Base-by-base conservation (phyloP, 2,329 filamentous ascomycete genomes). In the Calycina marina region DNA sequence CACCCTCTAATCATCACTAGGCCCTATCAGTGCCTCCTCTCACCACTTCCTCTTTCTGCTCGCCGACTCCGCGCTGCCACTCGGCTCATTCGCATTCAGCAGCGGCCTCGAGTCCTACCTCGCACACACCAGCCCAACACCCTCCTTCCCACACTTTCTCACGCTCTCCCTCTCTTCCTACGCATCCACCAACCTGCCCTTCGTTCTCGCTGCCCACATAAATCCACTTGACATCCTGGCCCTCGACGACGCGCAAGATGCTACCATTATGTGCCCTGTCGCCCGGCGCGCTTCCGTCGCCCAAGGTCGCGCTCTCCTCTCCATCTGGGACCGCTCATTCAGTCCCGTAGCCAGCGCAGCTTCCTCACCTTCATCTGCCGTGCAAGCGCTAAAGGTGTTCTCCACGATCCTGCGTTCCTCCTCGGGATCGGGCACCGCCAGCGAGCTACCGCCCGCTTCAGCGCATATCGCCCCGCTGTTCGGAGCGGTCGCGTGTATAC, bases 51-150 rank as follows among this genome's bases (percentile, higher is more conserved):
- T 85, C 22, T 69, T 88, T 18, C 65, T 90, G 3, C 72, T 88
- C 30, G 72, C 82, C 29, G 82, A 90, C 60, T 86, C 82, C 1
- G 79, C 80, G 10, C 69, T 90, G 2, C 82, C 82, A 1, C 65
- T 90, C 0, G 82, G 82, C 36, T 83, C 81, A n/a, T 90, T 90
- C 57, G 82, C 82, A 47, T 90, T 88, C 60, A 82, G 75, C 60
- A 79, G 72, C 44, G 81, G 81, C 3, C 67, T 90, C 11, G 82
- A 90, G 58, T 88, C 81, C 25, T 88, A 78, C 54, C 71, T 86
- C 12, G 76, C 77, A 3, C 82, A 90, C 59, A 62, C 63, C 43
- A 59, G 56, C 38, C 54, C 52, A 25, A 39, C 53, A 12, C 49
- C 58, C 13, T 62, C 63, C 14, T 79, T 84, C 55, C 51, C 69